Conservation (phyloP, 768 basidiomycete genomes). For the Lactarius akahatsu region DNA sequence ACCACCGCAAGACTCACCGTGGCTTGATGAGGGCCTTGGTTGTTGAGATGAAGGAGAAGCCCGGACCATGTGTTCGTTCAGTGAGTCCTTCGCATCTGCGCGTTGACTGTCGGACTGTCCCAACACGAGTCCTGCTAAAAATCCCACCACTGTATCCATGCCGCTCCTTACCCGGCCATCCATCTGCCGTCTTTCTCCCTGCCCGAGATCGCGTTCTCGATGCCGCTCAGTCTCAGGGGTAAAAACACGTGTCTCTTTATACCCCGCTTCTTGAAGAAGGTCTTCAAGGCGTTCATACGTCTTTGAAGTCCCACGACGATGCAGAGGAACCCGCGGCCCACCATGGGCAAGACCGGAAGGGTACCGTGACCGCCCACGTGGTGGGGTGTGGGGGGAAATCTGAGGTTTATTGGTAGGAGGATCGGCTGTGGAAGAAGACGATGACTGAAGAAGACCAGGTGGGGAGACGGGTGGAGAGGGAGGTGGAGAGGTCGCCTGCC, state of each 20-base stretch:
- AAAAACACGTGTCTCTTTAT: constrained; percentile 88
- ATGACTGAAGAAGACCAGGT: constrained; percentile 25
- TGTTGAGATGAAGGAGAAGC: neutral
- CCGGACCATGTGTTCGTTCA: constrained; percentile 18
- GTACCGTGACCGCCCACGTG: constrained; percentile 43
- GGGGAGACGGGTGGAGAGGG: constrained; percentile 22
- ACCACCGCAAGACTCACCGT: constrained; percentile 4
- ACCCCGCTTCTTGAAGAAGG: constrained; percentile 82
- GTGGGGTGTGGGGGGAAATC: constrained; percentile 19
- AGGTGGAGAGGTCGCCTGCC: constrained; percentile 8
- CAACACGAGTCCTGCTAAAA: constrained; percentile 62
- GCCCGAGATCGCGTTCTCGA: constrained; percentile 32
- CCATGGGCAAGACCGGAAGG: constrained; percentile 50
- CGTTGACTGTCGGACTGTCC: constrained; percentile 30
- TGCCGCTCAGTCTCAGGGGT: constrained; percentile 74
- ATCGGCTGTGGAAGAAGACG: constrained; percentile 18
- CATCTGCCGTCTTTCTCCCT: constrained; percentile 2
- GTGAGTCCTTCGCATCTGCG: constrained; percentile 30
- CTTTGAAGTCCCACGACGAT: constrained; percentile 74
- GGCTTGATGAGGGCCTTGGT: neutral
- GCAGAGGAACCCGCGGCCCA: constrained; percentile 59
- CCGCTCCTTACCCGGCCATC: constrained; percentile 44
- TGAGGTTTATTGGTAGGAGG: neutral
- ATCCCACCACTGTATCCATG: constrained; percentile 59
- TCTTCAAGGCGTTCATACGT: constrained; percentile 86